A percentile compares a stretch with the other conserved stretches of the same genome.
These are phyloP conservation scores for Xerocomellus amylosporus DNA, from an alignment of 768 basidiomycete species.

Conservation along the genomic window DNA sequence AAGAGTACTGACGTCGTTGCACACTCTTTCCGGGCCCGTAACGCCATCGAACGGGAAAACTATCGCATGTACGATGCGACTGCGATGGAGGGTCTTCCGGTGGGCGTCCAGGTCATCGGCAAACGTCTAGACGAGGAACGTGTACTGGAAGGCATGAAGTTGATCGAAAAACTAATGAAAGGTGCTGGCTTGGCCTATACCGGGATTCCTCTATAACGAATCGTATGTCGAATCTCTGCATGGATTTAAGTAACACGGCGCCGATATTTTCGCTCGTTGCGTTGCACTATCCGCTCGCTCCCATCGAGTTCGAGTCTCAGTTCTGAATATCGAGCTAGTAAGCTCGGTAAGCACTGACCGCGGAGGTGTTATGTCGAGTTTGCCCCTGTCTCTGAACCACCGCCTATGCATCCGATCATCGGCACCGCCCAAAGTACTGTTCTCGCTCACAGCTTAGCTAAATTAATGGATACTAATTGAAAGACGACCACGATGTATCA, in stretches of 20 bases:
- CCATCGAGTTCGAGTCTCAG: no score
- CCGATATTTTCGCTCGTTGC: background rate
- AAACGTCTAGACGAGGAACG: constrained; percentile 47
- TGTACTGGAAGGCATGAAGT: constrained; percentile 44
- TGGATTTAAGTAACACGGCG: background rate
- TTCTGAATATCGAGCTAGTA: no score
- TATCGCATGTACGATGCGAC: constrained; percentile 41
- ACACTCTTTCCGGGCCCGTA: constrained; percentile 28
- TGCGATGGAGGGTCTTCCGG: constrained; percentile 45
- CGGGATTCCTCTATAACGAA: constrained; percentile 20
- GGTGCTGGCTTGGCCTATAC: constrained; percentile 23
- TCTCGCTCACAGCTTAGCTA: no score
- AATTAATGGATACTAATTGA: no score
- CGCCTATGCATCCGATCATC: no score
- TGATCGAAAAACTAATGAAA: constrained; percentile 34
- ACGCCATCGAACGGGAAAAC: constrained; percentile 37
- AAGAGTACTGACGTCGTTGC: constrained; percentile 34
- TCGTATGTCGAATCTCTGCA: background rate
- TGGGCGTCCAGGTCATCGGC: constrained; percentile 44
- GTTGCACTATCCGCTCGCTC: background rate
- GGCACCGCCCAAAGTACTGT: no score
- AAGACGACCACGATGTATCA: no score
- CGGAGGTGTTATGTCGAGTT: no score
- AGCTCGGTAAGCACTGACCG: no score
- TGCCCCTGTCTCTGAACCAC: no score